Evolutionary conservation across 371 early-diverging fungal species (phyloP).

Genomic region (Entomophthora muscae): DNA sequence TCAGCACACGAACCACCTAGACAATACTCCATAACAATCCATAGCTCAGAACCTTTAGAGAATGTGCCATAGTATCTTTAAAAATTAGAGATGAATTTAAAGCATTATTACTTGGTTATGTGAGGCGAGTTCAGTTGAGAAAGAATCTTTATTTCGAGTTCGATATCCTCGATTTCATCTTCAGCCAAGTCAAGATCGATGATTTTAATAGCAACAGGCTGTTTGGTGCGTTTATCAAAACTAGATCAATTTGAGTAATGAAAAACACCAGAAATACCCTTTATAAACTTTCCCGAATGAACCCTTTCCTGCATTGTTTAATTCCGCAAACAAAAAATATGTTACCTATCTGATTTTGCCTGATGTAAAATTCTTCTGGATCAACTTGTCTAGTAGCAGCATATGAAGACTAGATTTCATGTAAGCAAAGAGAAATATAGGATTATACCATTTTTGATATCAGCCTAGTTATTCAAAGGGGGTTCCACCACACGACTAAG

Average conservation of each 20-base stretch:
- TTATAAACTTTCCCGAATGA: conserved; percentile 85
- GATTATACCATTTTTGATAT: no score
- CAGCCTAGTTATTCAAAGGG: no score
- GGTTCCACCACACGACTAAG: no score
- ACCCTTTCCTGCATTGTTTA: conserved; percentile 62
- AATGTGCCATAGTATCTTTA: conserved; percentile 63
- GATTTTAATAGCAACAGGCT: conserved; percentile 79
- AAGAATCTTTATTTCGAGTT: conserved; percentile 88
- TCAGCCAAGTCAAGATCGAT: conserved; percentile 87
- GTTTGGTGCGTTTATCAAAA: conserved; percentile 55
- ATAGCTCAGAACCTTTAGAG: conserved; percentile 59
- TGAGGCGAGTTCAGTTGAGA: conserved; percentile 82
- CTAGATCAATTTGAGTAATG: conserved; percentile 18
- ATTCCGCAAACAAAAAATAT: neutral
- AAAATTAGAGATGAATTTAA: conserved; percentile 5
- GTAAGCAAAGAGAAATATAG: no score
- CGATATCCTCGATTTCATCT: conserved; percentile 96
- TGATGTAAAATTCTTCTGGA: conserved; percentile 37
- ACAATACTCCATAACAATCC: conserved; percentile 92
- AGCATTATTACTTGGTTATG: conserved; percentile 58
- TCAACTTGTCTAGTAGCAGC: conserved; percentile 14
- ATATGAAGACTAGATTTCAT: no score
- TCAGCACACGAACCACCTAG: conserved; percentile 84
- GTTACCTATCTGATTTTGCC: conserved; percentile 50
- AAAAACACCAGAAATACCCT: conserved; percentile 42